Conservation (phyloP, 2,329 filamentous ascomycete species). For the Paraconiothyrium brasiliense region DNA sequence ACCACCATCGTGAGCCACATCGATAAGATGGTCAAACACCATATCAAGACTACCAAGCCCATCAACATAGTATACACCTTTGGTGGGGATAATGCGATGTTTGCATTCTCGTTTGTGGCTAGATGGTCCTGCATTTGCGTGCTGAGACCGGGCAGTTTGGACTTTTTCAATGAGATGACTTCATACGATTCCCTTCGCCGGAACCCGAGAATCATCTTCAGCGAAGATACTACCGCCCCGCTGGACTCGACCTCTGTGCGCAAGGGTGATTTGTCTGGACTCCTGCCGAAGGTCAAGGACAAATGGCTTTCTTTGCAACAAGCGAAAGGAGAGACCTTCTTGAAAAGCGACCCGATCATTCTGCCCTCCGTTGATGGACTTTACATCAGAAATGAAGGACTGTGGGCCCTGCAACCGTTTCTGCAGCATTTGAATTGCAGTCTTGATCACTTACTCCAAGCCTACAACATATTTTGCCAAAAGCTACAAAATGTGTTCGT, state of each 20-base stretch:
- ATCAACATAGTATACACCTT: constrained; percentile 7
- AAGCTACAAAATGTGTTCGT: neutral
- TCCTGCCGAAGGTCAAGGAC: neutral
- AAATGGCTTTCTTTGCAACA: neutral
- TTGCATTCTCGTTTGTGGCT: constrained; percentile 1
- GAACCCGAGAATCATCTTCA: constrained; percentile 7
- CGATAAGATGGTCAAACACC: constrained; percentile 8
- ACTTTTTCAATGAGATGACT: neutral
- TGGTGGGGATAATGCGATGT: constrained; percentile 8
- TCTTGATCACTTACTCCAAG: neutral
- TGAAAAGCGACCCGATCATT: neutral
- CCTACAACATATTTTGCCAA: neutral
- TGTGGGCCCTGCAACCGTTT: neutral
- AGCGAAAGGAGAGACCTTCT: neutral
- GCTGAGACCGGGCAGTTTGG: constrained; percentile 2
- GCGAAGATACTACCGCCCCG: neutral
- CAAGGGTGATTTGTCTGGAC: neutral
- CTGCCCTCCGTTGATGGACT: neutral
- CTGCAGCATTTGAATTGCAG: neutral
- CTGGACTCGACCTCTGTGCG: constrained; percentile 5
- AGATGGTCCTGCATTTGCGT: constrained; percentile 6
- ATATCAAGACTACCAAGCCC: neutral
- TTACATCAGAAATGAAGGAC: neutral
- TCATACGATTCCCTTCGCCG: neutral
- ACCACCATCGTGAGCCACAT: constrained; percentile 1